Conservation (phyloP, 805 yeast genomes). For the Maudiozyma bulderi region DNA sequence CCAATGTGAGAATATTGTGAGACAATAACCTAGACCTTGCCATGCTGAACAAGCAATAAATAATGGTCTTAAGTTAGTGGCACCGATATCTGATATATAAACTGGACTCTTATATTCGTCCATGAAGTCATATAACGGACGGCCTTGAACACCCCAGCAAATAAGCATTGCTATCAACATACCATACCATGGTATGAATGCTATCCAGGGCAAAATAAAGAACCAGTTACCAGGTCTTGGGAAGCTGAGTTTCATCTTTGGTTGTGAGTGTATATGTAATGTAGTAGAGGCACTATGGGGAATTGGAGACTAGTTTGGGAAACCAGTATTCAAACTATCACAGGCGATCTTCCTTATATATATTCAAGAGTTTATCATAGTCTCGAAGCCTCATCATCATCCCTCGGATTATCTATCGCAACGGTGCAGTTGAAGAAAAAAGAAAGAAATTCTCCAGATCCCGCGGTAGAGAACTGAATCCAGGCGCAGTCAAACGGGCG, state of each 20-base stretch:
- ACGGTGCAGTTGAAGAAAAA: no score
- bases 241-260: neutral
- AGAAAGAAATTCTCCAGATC: no score
- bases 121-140: constrained; percentile 57
- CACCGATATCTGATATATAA: constrained; percentile 80
- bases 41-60: constrained; percentile 70
- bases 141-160: constrained; percentile 76
- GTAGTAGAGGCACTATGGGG: no score
- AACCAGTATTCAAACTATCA: no score
- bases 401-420: no score
- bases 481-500: no score
- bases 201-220: constrained; percentile 52
- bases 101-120: constrained; percentile 40
- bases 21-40: constrained; percentile 66
- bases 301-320: no score
- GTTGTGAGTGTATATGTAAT: no score
- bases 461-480: no score
- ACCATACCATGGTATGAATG: constrained; percentile 76
- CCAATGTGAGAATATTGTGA: constrained; percentile 55
- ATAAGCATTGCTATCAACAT: constrained; percentile 74
- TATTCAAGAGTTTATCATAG: no score
- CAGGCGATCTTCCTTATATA: no score
- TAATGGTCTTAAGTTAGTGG: constrained; percentile 74
- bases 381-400: no score
- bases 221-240: constrained; percentile 34